Base-by-base conservation (phyloP, 345 rosid genomes). In the Populus davidiana region DNA sequence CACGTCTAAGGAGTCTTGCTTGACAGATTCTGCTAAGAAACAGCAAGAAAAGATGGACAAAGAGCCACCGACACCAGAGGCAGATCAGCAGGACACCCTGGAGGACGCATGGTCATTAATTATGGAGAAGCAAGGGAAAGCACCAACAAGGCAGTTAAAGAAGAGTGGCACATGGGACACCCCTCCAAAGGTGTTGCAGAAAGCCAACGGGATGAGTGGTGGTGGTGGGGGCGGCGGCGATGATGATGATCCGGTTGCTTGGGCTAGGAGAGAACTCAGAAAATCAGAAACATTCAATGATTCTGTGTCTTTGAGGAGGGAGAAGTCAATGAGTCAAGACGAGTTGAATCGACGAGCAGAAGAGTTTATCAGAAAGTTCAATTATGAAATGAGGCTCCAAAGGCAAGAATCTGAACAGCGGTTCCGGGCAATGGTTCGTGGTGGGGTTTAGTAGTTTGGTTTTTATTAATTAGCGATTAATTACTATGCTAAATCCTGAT, bases 31-130 rank as follows among this genome's bases (percentile, higher is more conserved):
- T 62, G 68, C 3, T 50, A n/a, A 47, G 9, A 39, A 8, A 33
- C 5, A 4, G 33, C 70, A 68, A 14, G 64, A 59, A 2, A 50
- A 43, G 29, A 54, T 6, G 11, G 17, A 12, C 33, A 50, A 16
- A 36, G 17, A 23, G 67, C 25, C 21, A 10, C 29, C 9, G 63
- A 21, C 54, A 14, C 68, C 44, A 44, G 76, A 68, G 12, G 65
- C 38, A 16, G 75, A 33, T 31, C 75, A 80, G 41, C 73, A 59
- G n/a, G 83, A 69, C 36, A 67, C 85, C 17, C 36, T 88, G 62
- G 93, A 89, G 64, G 83, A 81, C 6, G 71, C 87, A 5, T 89
- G 92, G 91, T 86, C 65, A 64, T 31, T 74, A 75, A 87, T 89
- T 12, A 87, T 78, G 80, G 89, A 86, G 62, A 85, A 80, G 29